Percentiles rank a stretch among this genome's conserved stretches.
These are phyloP conservation scores for Teratosphaeria nubilosa DNA, from an alignment of 2,329 filamentous ascomycete species.

Conservation along the genomic window DNA sequence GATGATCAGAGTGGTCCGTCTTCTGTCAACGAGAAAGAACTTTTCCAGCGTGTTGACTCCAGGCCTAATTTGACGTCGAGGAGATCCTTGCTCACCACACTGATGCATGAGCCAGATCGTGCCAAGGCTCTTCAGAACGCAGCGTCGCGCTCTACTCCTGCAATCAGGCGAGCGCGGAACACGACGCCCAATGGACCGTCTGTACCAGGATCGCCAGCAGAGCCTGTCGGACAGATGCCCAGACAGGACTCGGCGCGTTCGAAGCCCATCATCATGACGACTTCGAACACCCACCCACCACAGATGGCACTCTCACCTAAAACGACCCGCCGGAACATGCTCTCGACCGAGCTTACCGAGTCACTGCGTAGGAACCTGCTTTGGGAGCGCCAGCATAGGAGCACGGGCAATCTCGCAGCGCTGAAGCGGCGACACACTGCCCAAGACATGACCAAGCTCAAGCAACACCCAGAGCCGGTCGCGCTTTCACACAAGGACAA, in stretches of 20 bases:
- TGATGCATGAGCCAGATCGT: constrained; percentile 73
- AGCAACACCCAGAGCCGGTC: constrained; percentile 63
- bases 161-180: constrained; percentile 50
- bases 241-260: constrained; percentile 23
- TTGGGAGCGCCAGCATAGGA: constrained; percentile 93
- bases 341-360: constrained; percentile 86
- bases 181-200: constrained; percentile 60
- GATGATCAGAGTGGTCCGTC: constrained; percentile 72
- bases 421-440: constrained; percentile 85
- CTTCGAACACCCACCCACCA: constrained; percentile 58
- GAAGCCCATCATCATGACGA: constrained; percentile 69
- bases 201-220: constrained; percentile 45
- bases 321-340: constrained; percentile 89
- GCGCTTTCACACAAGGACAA: constrained; percentile 22
- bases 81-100: constrained; percentile 78
- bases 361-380: constrained; percentile 83
- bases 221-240: constrained; percentile 1
- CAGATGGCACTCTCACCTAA: constrained; percentile 66
- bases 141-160: constrained; percentile 47
- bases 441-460: constrained; percentile 80
- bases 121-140: constrained; percentile 58
- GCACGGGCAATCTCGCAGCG: constrained; percentile 75
- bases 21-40: constrained; percentile 59
- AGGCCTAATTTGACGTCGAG: constrained; percentile 74
- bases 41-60: constrained; percentile 89